Evolutionary conservation across 208 protist species (phyloP).

Genomic region (Phytomonas francai): DNA sequence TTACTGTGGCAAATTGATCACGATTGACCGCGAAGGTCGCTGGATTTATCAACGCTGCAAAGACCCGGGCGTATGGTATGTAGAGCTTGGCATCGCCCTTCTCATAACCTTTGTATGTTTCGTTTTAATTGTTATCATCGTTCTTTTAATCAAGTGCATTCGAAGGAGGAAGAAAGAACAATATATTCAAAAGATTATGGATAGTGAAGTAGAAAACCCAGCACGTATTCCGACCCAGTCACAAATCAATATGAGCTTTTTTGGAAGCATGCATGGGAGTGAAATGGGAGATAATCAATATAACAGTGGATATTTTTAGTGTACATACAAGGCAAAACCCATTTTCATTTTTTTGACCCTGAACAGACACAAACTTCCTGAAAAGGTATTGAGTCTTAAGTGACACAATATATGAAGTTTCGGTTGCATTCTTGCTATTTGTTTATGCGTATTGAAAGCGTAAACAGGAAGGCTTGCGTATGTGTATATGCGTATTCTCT

Average conservation of each 20-base stretch:
- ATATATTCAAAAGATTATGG: conserved; percentile 17
- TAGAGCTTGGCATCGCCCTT: conserved; percentile 33
- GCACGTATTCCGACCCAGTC: conserved; percentile 47
- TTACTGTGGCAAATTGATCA: conserved; percentile 30
- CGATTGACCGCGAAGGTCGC: conserved; percentile 22
- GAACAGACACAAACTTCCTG: no score
- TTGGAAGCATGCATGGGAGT: conserved; percentile 6
- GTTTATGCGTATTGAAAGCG: no score
- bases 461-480: no score
- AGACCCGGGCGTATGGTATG: conserved; percentile 46
- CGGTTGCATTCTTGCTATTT: no score
- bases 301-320: no score
- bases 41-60: conserved; percentile 38
- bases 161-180: conserved; percentile 23
- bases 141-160: conserved; percentile 28
- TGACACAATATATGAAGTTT: no score
- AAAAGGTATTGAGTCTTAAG: no score
- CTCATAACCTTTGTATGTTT: conserved; percentile 22
- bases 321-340: no score
- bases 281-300: neutral
- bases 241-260: conserved; percentile 36
- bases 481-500: no score
- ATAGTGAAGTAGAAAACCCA: conserved; percentile 23
- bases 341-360: no score
- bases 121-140: conserved; percentile 30